Evolutionary conservation across 2,329 filamentous ascomycete genomes (phyloP).

Genomic region (Sclerotinia spermophila): DNA sequence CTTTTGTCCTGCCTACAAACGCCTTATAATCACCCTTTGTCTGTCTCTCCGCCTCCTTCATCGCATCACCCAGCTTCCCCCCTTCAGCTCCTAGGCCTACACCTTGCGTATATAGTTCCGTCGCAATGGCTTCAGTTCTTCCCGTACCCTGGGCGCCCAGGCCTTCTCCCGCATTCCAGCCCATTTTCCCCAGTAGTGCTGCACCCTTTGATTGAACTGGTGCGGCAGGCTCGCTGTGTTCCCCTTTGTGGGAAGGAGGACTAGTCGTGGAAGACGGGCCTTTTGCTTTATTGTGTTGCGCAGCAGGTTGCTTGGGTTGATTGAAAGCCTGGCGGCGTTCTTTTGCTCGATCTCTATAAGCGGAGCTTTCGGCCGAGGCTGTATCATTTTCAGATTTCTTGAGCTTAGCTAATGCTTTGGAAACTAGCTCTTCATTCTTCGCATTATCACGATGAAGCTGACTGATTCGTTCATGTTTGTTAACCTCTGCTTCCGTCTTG

Average conservation of each 20-base stretch:
- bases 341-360: constrained; percentile 58
- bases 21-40: constrained; percentile 58
- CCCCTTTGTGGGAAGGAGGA: constrained; percentile 36
- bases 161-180: constrained; percentile 63
- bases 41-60: constrained; percentile 57
- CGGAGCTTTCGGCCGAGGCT: constrained; percentile 24
- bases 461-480: constrained; percentile 57
- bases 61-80: constrained; percentile 65
- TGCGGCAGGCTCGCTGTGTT: constrained; percentile 38
- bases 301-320: constrained; percentile 53
- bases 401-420: constrained; percentile 40
- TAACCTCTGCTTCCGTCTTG: constrained; percentile 50
- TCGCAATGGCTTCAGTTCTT: constrained; percentile 59
- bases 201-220: constrained; percentile 58
- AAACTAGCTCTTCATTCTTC: constrained; percentile 46
- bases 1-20: constrained; percentile 62
- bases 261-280: constrained; percentile 25
- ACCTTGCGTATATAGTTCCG: constrained; percentile 62
- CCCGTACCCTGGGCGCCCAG: constrained; percentile 62
- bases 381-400: constrained; percentile 31
- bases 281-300: constrained; percentile 39
- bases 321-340: constrained; percentile 61
- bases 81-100: constrained; percentile 68
- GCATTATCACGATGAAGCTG: constrained; percentile 54
- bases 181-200: constrained; percentile 68